Base-by-base conservation (phyloP, 768 basidiomycete genomes). In the Clitopilus hobsonii region DNA sequence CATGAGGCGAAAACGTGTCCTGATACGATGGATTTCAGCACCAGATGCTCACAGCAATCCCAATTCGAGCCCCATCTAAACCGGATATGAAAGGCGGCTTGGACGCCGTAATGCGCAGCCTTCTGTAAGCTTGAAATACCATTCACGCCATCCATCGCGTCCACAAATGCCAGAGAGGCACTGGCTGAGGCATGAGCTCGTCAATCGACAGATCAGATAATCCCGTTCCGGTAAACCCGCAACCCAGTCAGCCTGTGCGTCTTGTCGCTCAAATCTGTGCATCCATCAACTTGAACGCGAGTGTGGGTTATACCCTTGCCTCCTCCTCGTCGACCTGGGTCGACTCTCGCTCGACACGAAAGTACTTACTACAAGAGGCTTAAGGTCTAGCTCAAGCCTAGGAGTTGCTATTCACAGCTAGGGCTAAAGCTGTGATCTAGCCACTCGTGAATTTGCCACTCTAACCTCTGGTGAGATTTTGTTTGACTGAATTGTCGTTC, bases 261-360 rank as follows among this genome's bases (percentile, higher is more conserved):
- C n/a, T n/a, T n/a, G n/a, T 10, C 22, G 10, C 41, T 45, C 41
- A 45, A 45, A 45, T 45, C 41, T 45, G 18, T 45, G 10, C 41
- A 45, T 16, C 41, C 41, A 45, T 45, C 41, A 45, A 45, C 41
- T 16, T 20, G 41, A 23, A 11, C 41, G 5, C n/a, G 41, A 16
- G 41, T 45, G 41, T 45, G n/a, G n/a, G n/a, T n/a, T n/a, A 45
- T 45, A 45, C 41, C 41, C 41, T 45, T 45, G n/a, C n/a, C n/a
- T n/a, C n/a, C n/a, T n/a, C n/a, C n/a, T n/a, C n/a, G n/a, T n/a
- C n/a, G n/a, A n/a, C n/a, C n/a, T n/a, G n/a, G n/a, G n/a, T n/a
- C n/a, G n/a, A n/a, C n/a, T n/a, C n/a, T n/a, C n/a, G n/a, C n/a
- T n/a, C n/a, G n/a, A n/a, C n/a, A n/a, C n/a, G n/a, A n/a, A n/a